Percentiles rank a stretch among this genome's conserved stretches.
Conservation (phyloP, 2,329 filamentous ascomycete species). For the Fusarium sp. region DNA sequence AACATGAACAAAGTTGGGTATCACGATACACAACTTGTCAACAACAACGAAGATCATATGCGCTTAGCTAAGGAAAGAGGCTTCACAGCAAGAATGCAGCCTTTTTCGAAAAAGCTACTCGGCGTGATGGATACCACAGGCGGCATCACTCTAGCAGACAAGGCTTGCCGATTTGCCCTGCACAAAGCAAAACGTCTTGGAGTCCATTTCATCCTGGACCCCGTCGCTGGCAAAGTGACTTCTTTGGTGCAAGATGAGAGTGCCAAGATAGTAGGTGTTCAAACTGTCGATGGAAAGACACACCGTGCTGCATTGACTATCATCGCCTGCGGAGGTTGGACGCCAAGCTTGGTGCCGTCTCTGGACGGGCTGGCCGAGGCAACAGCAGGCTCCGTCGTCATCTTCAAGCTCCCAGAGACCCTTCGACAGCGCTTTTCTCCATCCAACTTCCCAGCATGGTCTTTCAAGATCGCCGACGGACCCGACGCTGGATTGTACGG, state of each 20-base stretch:
- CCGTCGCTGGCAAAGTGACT: not conserved
- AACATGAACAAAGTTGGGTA: not conserved
- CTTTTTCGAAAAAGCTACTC: not conserved
- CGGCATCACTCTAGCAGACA: not conserved
- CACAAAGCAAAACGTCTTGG: constrained; percentile 3
- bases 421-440: not conserved
- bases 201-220: not conserved
- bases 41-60: not conserved
- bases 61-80: not conserved
- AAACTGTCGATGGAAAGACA: not conserved
- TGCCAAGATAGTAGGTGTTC: not conserved
- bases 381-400: not conserved
- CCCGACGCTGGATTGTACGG: constrained; percentile 55
- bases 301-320: not conserved
- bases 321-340: constrained; percentile 9
- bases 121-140: not conserved
- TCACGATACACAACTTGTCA: not conserved
- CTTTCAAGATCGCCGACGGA: not conserved
- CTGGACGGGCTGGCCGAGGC: not conserved
- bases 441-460: not conserved
- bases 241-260: not conserved
- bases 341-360: not conserved
- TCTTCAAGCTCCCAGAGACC: not conserved
- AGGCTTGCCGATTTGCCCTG: constrained; percentile 8
- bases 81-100: not conserved